Conservation (phyloP, 495 filamentous ascomycete genomes). For the Lophiostoma macrostomum region DNA sequence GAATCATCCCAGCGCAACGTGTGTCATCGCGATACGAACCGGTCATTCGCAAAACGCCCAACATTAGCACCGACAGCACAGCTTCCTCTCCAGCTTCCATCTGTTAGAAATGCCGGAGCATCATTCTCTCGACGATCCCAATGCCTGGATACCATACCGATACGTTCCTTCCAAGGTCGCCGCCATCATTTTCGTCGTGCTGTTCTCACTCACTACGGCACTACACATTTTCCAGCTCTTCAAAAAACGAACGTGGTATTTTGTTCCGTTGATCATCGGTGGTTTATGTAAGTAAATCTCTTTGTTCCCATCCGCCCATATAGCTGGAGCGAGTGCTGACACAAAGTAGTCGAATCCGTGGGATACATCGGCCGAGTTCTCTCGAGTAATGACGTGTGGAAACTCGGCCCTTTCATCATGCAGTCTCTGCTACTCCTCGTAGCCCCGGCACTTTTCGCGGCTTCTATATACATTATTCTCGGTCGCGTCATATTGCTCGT, state of each 20-base stretch:
- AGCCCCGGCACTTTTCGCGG: conserved; percentile 44
- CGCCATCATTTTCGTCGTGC: conserved; percentile 49
- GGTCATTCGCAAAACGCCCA: too few relatives aligned
- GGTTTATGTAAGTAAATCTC: conserved; percentile 47
- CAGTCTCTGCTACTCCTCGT: conserved; percentile 43
- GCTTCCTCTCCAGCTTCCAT: too few relatives aligned
- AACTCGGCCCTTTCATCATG: conserved; percentile 38
- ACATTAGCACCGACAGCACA: too few relatives aligned
- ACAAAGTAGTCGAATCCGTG: conserved; percentile 45
- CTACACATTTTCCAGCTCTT: conserved; percentile 48
- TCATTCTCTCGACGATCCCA: conserved; percentile 7
- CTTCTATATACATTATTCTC: conserved; percentile 47
- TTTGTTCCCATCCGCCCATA: background rate
- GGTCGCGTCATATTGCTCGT: conserved; percentile 44
- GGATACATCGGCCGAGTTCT: conserved; percentile 45
- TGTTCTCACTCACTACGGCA: conserved; percentile 47
- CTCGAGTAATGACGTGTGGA: conserved; percentile 14
- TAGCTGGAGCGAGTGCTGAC: background rate
- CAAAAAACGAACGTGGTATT: conserved; percentile 51
- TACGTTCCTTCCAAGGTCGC: conserved; percentile 52
- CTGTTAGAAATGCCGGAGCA: too few relatives aligned
- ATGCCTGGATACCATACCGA: conserved; percentile 39
- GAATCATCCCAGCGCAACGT: too few relatives aligned
- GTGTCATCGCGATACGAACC: too few relatives aligned
- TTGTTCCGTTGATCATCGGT: conserved; percentile 56